Evolutionary conservation across 805 yeast species (phyloP).

Genomic region (Torulaspora microellipsoides): DNA sequence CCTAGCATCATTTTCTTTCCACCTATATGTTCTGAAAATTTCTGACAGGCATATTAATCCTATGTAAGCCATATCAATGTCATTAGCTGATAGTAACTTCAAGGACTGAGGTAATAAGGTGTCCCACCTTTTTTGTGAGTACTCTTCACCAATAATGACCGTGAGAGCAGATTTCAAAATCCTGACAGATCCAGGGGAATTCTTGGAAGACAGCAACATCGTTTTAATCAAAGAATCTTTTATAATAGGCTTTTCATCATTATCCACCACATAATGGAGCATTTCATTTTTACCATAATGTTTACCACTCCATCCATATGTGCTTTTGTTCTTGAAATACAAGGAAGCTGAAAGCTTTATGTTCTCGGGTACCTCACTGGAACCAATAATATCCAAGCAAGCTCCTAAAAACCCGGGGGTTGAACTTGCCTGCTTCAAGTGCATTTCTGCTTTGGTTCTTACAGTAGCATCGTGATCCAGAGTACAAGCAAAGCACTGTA

Average conservation of each 20-base stretch:
- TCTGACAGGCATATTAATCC: conserved; percentile 71
- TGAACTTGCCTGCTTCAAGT: conserved; percentile 52
- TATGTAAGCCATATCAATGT: conserved; percentile 46
- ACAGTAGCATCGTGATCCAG: conserved; percentile 58
- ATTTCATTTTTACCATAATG: conserved; percentile 27
- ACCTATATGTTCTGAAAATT: conserved; percentile 64
- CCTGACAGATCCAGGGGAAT: conserved; percentile 38
- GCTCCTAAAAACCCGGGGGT: conserved; percentile 76
- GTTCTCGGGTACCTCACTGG: conserved; percentile 45
- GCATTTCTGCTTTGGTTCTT: conserved; percentile 66
- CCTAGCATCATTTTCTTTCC: conserved; percentile 57
- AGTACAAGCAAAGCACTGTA: conserved; percentile 76
- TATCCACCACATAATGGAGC: conserved; percentile 41
- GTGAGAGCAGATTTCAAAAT: conserved; percentile 48
- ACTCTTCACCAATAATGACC: conserved; percentile 48
- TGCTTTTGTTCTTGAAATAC: conserved; percentile 71
- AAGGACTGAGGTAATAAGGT: conserved; percentile 45
- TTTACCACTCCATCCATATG: conserved; percentile 53
- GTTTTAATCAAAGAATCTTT: conserved; percentile 65
- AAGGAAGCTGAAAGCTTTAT: conserved; percentile 73
- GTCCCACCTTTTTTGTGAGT: conserved; percentile 49
- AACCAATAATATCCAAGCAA: conserved; percentile 68
- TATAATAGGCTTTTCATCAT: conserved; percentile 70
- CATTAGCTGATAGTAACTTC: conserved; percentile 42
- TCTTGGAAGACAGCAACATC: conserved; percentile 45